Conservation (phyloP, 352 stramenopile genomes). For the Globisporangium cylindrosporum region DNA sequence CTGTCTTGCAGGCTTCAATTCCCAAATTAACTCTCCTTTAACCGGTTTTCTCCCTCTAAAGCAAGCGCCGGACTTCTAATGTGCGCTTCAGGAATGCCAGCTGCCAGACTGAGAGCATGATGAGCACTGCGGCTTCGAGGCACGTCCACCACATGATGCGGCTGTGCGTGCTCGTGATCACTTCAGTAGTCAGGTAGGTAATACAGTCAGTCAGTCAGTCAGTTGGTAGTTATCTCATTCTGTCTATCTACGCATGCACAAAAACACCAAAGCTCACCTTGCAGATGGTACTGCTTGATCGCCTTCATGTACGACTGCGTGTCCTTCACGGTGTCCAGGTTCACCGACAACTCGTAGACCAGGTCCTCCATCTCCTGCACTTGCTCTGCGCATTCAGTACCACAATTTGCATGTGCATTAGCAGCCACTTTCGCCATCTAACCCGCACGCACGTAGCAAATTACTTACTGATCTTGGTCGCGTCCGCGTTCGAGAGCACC, state of each 20-base stretch:
- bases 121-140: constrained; percentile 70
- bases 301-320: constrained; percentile 86
- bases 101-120: constrained; percentile 71
- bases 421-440: not conserved
- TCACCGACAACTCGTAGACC: constrained; percentile 84
- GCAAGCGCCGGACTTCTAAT: constrained; percentile 79
- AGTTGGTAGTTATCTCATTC: not conserved
- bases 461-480: constrained; percentile 85
- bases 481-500: constrained; percentile 85
- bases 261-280: constrained; percentile 35
- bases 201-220: not conserved
- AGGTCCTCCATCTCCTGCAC: constrained; percentile 85
- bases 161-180: constrained; percentile 82
- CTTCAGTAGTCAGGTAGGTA: constrained; percentile 22
- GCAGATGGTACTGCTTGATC: constrained; percentile 75
- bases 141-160: constrained; percentile 83
- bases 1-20: not conserved
- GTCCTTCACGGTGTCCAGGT: constrained; percentile 85
- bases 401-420: constrained; percentile 1
- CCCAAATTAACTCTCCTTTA: not conserved
- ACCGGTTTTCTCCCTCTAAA: constrained; percentile 36
- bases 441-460: not conserved
- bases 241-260: not conserved
- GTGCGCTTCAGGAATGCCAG: constrained; percentile 82
- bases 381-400: constrained; percentile 47